Conservation (phyloP, 257 asterid species). For the Prunella vulgaris region DNA sequence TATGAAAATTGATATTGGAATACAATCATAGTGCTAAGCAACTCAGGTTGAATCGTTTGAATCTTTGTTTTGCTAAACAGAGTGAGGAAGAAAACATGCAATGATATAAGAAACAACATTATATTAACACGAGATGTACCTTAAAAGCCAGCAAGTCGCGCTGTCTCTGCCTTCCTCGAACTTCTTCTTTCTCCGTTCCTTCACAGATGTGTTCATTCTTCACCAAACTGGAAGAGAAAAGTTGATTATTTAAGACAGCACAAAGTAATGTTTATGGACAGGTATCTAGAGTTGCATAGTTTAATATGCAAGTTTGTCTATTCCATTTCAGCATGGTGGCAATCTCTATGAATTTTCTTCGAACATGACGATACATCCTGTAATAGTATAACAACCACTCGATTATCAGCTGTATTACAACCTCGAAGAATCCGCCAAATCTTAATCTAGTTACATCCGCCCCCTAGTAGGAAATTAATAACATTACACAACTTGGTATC, state of each 20-base stretch:
- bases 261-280: background rate
- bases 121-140: background rate
- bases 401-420: background rate
- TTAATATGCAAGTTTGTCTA: background rate
- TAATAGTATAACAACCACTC: background rate
- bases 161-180: no score
- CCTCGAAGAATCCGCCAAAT: background rate
- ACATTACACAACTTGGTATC: background rate
- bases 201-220: background rate
- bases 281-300: background rate
- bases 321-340: slow-evolving; percentile 6
- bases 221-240: background rate
- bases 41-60: background rate
- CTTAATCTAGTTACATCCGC: background rate
- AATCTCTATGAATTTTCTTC: slow-evolving; percentile 13
- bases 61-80: background rate
- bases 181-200: background rate
- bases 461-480: background rate
- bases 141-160: background rate
- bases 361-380: background rate
- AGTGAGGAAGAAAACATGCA: background rate
- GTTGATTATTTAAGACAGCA: background rate
- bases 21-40: slow-evolving; percentile 3
- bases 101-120: no score
- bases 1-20: background rate